A percentile compares a stretch with the other conserved stretches of the same genome.
These are phyloP conservation scores for Cordyceps farinosa DNA, from an alignment of 2,329 filamentous ascomycete genomes.

Conservation along the genomic window DNA sequence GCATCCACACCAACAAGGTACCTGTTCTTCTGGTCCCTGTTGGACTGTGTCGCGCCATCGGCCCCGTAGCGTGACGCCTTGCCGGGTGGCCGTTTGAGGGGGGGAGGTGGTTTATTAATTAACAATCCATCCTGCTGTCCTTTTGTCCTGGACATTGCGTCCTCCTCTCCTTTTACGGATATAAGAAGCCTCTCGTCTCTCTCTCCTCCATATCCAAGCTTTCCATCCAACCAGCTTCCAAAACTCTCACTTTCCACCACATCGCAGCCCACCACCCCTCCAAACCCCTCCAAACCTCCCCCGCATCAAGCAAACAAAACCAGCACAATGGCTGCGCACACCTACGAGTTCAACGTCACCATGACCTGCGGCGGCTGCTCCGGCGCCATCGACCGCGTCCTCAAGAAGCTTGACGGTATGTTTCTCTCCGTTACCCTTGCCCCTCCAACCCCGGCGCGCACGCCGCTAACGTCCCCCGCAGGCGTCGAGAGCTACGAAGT, in stretches of 20 bases:
- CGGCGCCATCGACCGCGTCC: constrained; percentile 83
- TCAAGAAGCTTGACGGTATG: constrained; percentile 87
- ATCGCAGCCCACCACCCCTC: background rate
- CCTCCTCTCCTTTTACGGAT: background rate
- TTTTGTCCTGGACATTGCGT: background rate
- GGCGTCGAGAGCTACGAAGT: constrained; percentile 86
- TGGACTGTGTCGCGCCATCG: constrained; percentile 13
- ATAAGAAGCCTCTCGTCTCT: background rate
- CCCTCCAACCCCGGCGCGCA: background rate
- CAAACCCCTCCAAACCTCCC: constrained; percentile 3
- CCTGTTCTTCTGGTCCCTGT: background rate
- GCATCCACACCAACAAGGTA: background rate
- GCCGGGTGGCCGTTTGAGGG: constrained; percentile 2
- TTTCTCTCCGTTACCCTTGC: constrained; percentile 15
- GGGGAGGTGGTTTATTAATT: constrained; percentile 12
- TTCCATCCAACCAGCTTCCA: background rate
- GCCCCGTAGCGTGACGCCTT: constrained; percentile 14
- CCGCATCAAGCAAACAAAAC: constrained; percentile 39
- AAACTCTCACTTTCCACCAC: background rate
- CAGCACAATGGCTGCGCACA: constrained; percentile 66
- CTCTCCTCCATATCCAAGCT: background rate
- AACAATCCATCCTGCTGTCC: background rate
- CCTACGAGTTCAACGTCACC: constrained; percentile 89
- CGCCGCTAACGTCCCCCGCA: constrained; percentile 35
- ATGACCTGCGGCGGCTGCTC: constrained; percentile 98